These are phyloP conservation scores for Sordariomycetes sp. DNA, from an alignment of 2,329 filamentous ascomycete species.

Conservation along the genomic window DNA sequence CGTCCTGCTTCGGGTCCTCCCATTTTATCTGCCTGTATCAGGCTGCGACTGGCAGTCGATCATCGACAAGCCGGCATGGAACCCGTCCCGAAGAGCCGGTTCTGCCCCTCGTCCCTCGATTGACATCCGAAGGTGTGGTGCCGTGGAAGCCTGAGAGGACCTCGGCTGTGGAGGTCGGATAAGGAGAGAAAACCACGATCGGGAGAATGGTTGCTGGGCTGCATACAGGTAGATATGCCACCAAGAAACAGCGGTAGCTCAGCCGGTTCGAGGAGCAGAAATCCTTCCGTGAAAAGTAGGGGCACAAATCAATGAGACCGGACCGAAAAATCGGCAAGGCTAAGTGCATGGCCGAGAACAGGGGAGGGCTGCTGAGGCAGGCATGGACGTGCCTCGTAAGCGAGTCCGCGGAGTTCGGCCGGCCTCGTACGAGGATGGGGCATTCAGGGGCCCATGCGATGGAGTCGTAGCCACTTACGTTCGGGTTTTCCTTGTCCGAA, in stretches of 20 bases:
- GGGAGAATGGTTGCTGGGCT: no score
- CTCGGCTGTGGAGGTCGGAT: background rate
- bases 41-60: constrained; percentile 1
- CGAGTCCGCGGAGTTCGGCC: background rate
- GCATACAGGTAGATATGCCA: no score
- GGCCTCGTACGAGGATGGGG: background rate
- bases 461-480: background rate
- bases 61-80: background rate
- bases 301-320: no score
- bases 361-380: background rate
- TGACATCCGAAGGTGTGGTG: background rate
- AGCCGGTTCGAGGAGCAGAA: no score
- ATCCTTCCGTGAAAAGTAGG: no score
- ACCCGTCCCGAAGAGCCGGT: background rate
- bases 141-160: background rate
- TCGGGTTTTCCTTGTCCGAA: background rate
- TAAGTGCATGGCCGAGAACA: no score
- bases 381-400: no score
- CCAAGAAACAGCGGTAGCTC: no score
- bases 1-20: background rate
- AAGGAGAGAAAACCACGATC: background rate
- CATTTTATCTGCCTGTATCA: background rate
- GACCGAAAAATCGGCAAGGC: no score
- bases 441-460: background rate
- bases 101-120: background rate